Evolutionary conservation across 1,139 yeast species (phyloP).

Genomic region (Geotrichum citri-aurantii): DNA sequence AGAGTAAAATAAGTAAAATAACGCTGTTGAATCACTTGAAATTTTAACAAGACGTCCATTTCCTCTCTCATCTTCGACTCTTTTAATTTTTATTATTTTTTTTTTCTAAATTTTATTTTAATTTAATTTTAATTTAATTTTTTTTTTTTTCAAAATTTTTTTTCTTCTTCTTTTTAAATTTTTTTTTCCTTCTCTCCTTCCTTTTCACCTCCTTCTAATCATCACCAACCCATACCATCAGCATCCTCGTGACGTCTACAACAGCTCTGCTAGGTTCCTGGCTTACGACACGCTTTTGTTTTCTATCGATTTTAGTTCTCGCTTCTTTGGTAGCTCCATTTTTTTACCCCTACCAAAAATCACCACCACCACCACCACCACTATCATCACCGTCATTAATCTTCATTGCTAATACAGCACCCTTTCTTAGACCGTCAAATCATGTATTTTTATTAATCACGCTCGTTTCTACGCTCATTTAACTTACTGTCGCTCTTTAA

Average conservation of each 20-base stretch:
- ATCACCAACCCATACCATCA: neutral
- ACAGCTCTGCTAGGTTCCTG: neutral
- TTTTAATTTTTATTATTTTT: no score
- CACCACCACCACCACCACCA: neutral
- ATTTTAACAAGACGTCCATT: no score
- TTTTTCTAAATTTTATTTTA: no score
- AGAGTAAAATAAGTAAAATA: no score
- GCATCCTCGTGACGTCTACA: neutral
- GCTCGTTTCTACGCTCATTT: neutral
- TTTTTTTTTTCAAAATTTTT: conserved; percentile 4
- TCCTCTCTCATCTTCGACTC: no score
- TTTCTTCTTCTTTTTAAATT: conserved; percentile 4
- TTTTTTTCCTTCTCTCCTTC: neutral
- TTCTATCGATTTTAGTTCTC: neutral
- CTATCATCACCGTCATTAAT: neutral
- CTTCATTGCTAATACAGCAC: neutral
- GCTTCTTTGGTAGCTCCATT: neutral
- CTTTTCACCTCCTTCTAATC: neutral
- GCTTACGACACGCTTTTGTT: neutral
- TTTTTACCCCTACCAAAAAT: neutral
- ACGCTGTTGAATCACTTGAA: no score
- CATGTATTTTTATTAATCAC: neutral
- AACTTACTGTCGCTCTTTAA: neutral
- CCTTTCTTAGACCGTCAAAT: neutral
- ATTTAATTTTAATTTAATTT: no score